These are phyloP conservation scores for Trichoderma gamsii DNA, from an alignment of 495 filamentous ascomycete genomes.

Conservation along the genomic window DNA sequence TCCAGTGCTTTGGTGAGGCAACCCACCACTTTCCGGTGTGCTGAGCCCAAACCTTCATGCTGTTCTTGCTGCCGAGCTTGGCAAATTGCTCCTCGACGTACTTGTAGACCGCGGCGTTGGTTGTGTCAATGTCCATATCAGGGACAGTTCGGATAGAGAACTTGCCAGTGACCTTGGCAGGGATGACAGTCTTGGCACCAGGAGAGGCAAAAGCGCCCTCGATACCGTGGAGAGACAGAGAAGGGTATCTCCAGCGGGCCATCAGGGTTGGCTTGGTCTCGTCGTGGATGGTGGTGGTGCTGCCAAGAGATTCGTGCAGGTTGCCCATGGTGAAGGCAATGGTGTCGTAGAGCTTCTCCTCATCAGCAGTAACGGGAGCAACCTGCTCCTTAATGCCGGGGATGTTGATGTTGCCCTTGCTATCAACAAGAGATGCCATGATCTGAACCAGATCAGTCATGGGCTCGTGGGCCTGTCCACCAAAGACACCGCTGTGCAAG, in stretches of 20 bases:
- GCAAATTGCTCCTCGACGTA: constrained; percentile 73
- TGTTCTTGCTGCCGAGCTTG: constrained; percentile 86
- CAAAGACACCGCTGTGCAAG: constrained; percentile 93
- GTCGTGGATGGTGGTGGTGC: constrained; percentile 73
- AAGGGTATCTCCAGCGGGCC: constrained; percentile 91
- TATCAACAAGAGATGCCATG: constrained; percentile 75
- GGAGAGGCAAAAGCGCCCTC: constrained; percentile 92
- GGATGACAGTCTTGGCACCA: constrained; percentile 97
- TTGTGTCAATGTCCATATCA: constrained; percentile 88
- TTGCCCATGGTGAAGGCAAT: constrained; percentile 96
- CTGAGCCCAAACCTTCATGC: constrained; percentile 65
- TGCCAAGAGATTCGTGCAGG: constrained; percentile 83
- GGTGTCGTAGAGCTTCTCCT: constrained; percentile 72
- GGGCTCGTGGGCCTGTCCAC: constrained; percentile 90
- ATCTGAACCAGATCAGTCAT: constrained; percentile 92
- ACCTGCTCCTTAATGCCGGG: constrained; percentile 88
- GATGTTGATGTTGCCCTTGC: constrained; percentile 82
- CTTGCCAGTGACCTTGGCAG: constrained; percentile 94
- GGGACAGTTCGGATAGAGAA: constrained; percentile 97
- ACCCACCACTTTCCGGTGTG: constrained; percentile 99
- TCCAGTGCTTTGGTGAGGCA: constrained; percentile 94
- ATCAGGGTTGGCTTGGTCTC: constrained; percentile 87
- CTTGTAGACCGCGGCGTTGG: constrained; percentile 75
- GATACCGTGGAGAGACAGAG: constrained; percentile 90
- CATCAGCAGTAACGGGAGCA: constrained; percentile 76